Conservation (phyloP, 352 stramenopile species). For the Globisporangium spiculum region DNA sequence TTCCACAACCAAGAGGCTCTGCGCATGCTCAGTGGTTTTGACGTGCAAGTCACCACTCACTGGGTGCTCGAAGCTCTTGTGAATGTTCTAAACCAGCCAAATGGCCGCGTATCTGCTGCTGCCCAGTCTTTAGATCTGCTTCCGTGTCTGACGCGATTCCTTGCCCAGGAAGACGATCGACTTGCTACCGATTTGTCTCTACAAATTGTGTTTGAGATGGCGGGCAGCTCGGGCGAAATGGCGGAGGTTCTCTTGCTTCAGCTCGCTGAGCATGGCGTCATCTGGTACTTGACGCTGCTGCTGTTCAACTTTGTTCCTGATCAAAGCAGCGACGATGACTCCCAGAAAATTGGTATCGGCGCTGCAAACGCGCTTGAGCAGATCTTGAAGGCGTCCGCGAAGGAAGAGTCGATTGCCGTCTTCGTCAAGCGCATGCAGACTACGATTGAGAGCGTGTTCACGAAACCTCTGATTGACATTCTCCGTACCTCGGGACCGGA, state of each 20-base stretch:
- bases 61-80: conserved; percentile 81
- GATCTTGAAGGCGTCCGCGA: conserved; percentile 64
- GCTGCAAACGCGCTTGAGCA: conserved; percentile 71
- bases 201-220: conserved; percentile 83
- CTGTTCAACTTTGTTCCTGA: conserved; percentile 60
- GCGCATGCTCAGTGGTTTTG: conserved; percentile 46
- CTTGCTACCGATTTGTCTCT: conserved; percentile 75
- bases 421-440: conserved; percentile 81
- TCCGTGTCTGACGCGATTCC: conserved; percentile 72
- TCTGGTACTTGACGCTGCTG: conserved; percentile 84
- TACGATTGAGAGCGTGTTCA: conserved; percentile 85
- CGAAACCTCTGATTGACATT: conserved; percentile 69
- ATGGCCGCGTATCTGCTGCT: conserved; percentile 73
- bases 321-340: conserved; percentile 33
- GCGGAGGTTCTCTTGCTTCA: conserved; percentile 78
- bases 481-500: conserved; percentile 55
- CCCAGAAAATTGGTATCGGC: conserved; percentile 64
- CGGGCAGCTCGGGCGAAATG: conserved; percentile 73
- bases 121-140: conserved; percentile 80
- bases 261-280: conserved; percentile 73
- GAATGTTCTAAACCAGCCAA: conserved; percentile 78
- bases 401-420: conserved; percentile 68
- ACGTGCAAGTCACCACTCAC: conserved; percentile 70
- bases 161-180: conserved; percentile 64
- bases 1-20: conserved; percentile 74